Evolutionary conservation across 805 yeast species (phyloP).

Genomic region (Starmerella vitae): DNA sequence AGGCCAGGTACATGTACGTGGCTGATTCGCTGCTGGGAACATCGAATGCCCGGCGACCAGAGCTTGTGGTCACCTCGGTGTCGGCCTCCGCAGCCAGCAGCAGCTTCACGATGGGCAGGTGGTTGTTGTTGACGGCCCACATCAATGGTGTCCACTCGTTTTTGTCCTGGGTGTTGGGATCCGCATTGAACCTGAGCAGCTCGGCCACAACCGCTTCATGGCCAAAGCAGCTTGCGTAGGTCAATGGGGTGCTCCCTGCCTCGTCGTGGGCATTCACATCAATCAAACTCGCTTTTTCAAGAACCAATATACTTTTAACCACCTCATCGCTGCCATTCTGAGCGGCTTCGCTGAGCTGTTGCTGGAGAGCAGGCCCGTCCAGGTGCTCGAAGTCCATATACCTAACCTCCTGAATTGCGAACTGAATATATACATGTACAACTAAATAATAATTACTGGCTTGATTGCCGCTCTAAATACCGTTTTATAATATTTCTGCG

Average conservation of each 20-base stretch:
- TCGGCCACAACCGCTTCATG: slow-evolving; percentile 27
- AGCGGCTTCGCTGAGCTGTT: slow-evolving; percentile 25
- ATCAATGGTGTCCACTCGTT: slow-evolving; percentile 54
- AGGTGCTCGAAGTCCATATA: too few relatives aligned
- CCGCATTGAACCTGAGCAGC: slow-evolving; percentile 28
- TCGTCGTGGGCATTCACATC: slow-evolving; percentile 28
- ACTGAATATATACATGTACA: too few relatives aligned
- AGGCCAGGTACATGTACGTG: slow-evolving; percentile 4
- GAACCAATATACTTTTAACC: slow-evolving; percentile 24
- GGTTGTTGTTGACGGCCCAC: slow-evolving; percentile 91
- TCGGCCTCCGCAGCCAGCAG: slow-evolving; percentile 42
- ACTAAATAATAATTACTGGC: too few relatives aligned
- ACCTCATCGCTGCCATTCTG: slow-evolving; percentile 27
- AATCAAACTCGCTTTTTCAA: slow-evolving; percentile 20
- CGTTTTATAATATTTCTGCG: slow-evolving; percentile 63
- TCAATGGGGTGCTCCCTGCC: slow-evolving; percentile 30
- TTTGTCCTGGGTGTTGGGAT: slow-evolving; percentile 28
- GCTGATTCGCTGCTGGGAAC: slow-evolving; percentile 12
- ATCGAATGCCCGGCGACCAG: slow-evolving; percentile 14
- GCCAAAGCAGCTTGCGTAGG: slow-evolving; percentile 32
- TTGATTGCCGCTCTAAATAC: too few relatives aligned
- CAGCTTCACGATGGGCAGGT: slow-evolving; percentile 69
- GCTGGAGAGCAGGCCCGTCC: slow-evolving; percentile 24
- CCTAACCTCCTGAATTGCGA: not conserved
- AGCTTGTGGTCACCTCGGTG: slow-evolving; percentile 31